Conservation (phyloP, 768 basidiomycete genomes). For the Lactarius sp. region DNA sequence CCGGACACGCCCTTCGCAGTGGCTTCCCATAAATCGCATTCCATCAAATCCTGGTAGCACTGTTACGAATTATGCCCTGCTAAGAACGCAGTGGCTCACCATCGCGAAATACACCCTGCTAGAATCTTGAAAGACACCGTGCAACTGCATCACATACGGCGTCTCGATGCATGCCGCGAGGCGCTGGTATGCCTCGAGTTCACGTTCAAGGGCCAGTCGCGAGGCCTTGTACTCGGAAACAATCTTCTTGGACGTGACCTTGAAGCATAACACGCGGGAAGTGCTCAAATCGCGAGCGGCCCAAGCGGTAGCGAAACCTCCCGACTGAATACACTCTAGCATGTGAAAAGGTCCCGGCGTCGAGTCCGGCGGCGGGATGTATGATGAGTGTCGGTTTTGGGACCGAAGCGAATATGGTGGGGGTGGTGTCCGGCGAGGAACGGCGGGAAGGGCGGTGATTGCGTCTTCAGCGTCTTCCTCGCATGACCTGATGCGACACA, state of each 20-base stretch:
- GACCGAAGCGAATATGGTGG: constrained; percentile 21
- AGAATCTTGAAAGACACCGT: constrained; percentile 24
- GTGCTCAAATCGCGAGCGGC: constrained; percentile 24
- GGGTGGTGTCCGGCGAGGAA: constrained; percentile 14
- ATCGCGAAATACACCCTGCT: constrained; percentile 22
- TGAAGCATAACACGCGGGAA: constrained; percentile 22
- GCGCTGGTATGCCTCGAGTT: constrained; percentile 26
- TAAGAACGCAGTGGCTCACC: constrained; percentile 15
- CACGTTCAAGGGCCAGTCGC: constrained; percentile 21
- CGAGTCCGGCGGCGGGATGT: constrained; percentile 11
- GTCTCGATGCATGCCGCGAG: constrained; percentile 23
- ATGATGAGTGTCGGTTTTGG: constrained; percentile 22
- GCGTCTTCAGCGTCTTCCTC: constrained; percentile 13
- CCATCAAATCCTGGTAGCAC: constrained; percentile 23
- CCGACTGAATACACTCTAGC: constrained; percentile 21
- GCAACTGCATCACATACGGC: constrained; percentile 25
- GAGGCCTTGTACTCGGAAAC: constrained; percentile 19
- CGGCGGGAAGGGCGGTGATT: constrained; percentile 11
- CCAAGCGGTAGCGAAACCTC: constrained; percentile 21
- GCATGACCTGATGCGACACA: constrained; percentile 11
- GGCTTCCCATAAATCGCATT: constrained; percentile 22
- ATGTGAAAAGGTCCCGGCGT: constrained; percentile 25
- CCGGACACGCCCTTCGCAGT: constrained; percentile 13
- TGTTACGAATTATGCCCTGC: neutral
- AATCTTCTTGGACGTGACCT: constrained; percentile 19